Evolutionary conservation across 208 protist species (phyloP), one percentile per base, ranked within the genome.

Genomic region (Trypanosoma caninum): DNA sequence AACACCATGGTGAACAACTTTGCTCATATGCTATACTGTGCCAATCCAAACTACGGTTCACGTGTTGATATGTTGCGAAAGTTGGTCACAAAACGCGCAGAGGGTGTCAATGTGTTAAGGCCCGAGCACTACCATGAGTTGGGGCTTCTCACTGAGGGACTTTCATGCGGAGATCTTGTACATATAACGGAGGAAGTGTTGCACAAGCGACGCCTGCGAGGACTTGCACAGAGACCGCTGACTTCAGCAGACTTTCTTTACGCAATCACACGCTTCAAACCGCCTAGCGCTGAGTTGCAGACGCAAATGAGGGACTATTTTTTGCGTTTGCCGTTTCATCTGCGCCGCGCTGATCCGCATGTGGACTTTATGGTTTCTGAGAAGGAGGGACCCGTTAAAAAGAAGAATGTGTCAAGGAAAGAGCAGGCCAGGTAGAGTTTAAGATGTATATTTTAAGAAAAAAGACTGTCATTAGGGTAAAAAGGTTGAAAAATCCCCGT

Each of bases 1-100:
- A 62, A 71, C 42, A 65, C 78, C 9, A 61, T 95, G 31, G 50
- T 74, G n/a, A 76, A 69, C 25, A 66, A 74, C 59, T 95, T 97
- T 57, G 41, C 80, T 44, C 78, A 84, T 16, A 84, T 85, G 14
- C 30, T 98, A 9, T 86, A 91, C 64, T 81, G 90, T 30, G 74
- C 80, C 18, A 48, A 69, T 25, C 95, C 95, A 0, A 82, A 97
- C 76, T 97, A 97, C 72, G 84, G 80, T 20, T 86, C 90, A 6
- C 89, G 91, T 16, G 41, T 87, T 22, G 44, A 59, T 48, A 63
- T 98, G 22, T 86, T 97, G 53, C 63, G 66, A 13, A 23, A 61
- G 33, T 87, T 95, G 38, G 56, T 93, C 13, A 30, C 38, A 6
- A n/a, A 54, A n/a, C 59, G 53, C 16, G 53, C 70, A 25, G 35